A percentile compares a stretch with the other conserved stretches of the same genome.
Evolutionary conservation across 495 filamentous ascomycete species (phyloP).

Genomic region (Podospora bellae-mahoneyi): DNA sequence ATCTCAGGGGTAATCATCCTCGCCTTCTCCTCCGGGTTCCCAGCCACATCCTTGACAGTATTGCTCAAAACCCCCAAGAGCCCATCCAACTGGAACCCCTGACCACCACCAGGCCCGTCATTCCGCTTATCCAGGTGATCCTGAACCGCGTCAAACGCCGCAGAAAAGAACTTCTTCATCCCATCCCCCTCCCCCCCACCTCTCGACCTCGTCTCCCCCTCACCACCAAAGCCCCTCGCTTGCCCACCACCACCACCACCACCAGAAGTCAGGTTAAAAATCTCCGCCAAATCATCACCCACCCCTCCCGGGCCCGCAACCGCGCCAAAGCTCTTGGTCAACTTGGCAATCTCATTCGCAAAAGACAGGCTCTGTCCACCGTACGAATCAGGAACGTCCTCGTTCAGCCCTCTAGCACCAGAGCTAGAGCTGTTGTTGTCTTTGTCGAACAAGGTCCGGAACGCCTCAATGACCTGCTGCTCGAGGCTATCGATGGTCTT

Average conservation of each 20-base stretch:
- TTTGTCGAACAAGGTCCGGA: constrained; percentile 34
- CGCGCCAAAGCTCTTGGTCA: constrained; percentile 30
- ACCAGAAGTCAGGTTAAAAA: constrained; percentile 33
- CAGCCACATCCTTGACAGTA: constrained; percentile 33
- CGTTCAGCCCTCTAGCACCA: constrained; percentile 21
- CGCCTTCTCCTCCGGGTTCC: constrained; percentile 37
- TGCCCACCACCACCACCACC: neutral
- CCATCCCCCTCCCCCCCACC: constrained; percentile 3
- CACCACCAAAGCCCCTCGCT: constrained; percentile 18
- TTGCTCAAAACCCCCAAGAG: constrained; percentile 34
- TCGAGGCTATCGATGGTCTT: constrained; percentile 37
- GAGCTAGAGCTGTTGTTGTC: constrained; percentile 11
- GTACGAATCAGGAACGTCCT: constrained; percentile 29
- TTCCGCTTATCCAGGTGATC: constrained; percentile 27
- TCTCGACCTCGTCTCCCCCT: constrained; percentile 15
- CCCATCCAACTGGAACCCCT: constrained; percentile 32
- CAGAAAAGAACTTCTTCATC: constrained; percentile 25
- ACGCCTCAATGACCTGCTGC: constrained; percentile 31
- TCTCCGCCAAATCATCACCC: constrained; percentile 34
- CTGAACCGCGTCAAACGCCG: constrained; percentile 32
- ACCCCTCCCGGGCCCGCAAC: constrained; percentile 25
- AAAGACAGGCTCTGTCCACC: constrained; percentile 34
- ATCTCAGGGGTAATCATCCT: constrained; percentile 36
- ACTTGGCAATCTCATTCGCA: constrained; percentile 35
- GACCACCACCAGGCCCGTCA: constrained; percentile 15